phyloP scores from a whole-genome alignment of 179 eudicot genomes.

The Beta corolliflora region DNA sequence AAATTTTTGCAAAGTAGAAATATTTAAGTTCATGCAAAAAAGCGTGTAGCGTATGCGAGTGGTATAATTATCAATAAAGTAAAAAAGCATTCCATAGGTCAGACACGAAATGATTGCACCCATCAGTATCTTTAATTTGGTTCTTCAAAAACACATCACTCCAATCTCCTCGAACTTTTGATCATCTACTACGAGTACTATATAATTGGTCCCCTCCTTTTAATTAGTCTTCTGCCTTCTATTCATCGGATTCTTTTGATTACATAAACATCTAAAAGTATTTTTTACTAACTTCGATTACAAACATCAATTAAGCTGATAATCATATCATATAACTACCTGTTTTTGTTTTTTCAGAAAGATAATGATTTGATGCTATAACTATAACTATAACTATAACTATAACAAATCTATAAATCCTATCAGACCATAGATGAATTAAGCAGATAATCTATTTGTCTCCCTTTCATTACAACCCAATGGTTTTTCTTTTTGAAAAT shows the following conservation, averaged over 20 bases:
- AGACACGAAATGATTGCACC: constrained; percentile 30
- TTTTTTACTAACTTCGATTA: constrained; percentile 2
- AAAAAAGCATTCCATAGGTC: not conserved
- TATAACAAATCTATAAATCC: too few species aligned
- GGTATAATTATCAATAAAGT: not conserved
- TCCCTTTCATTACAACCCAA: too few species aligned
- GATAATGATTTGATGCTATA: not conserved
- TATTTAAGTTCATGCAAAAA: not conserved
- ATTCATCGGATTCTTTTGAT: constrained; percentile 12
- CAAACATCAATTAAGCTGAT: not conserved
- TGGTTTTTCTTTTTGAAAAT: too few species aligned
- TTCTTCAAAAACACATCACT: not conserved
- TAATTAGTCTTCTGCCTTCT: not conserved
- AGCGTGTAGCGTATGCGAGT: constrained; percentile 4
- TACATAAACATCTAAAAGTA: too few species aligned
- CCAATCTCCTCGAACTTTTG: not conserved
- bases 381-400: not conserved
- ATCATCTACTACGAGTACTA: not conserved
- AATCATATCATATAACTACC: not conserved
- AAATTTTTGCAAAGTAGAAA: too few species aligned
- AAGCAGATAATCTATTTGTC: too few species aligned
- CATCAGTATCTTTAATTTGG: not conserved
- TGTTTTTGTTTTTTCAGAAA: not conserved
- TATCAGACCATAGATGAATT: too few species aligned
- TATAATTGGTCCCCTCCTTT: constrained; percentile 21